Percentiles rank a stretch among this genome's conserved stretches.
These are phyloP conservation scores for Podaxis mareebaensis DNA, from an alignment of 768 basidiomycete genomes.

Conservation along the genomic window DNA sequence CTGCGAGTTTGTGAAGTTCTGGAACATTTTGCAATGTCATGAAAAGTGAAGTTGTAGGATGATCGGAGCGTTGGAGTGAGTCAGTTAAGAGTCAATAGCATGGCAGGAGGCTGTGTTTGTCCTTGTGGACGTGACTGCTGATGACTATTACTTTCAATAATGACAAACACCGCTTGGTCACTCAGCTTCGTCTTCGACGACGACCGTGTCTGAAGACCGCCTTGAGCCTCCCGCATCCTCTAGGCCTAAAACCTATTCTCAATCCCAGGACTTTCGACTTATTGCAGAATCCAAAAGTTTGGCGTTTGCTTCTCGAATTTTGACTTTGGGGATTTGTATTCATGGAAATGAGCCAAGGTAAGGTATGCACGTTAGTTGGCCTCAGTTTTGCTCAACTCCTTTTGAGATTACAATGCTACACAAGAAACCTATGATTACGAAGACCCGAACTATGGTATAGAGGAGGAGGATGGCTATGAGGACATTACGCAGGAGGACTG, in stretches of 20 bases:
- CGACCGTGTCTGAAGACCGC: background rate
- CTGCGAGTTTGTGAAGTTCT: constrained; percentile 4
- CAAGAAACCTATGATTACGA: constrained; percentile 62
- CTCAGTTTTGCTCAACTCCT: constrained; percentile 31
- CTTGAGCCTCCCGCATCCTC: background rate
- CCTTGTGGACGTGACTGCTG: constrained; percentile 6
- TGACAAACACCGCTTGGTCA: constrained; percentile 34
- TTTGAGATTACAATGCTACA: constrained; percentile 46
- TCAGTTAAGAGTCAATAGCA: background rate
- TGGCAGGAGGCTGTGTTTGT: constrained; percentile 1
- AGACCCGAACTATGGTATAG: constrained; percentile 55
- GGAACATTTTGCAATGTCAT: background rate
- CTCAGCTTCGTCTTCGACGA: constrained; percentile 16
- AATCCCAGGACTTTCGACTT: background rate
- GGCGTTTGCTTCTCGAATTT: background rate
- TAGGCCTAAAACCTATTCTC: background rate
- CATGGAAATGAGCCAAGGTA: constrained; percentile 56
- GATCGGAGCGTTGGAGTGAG: background rate
- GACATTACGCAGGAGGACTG: constrained; percentile 92
- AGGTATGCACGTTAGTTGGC: constrained; percentile 24
- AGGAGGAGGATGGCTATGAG: constrained; percentile 63
- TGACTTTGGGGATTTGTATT: background rate
- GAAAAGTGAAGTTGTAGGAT: background rate
- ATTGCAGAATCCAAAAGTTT: background rate
- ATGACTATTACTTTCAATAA: constrained; percentile 23